Percentiles rank a stretch among this genome's conserved stretches.
These are phyloP conservation scores for Babesia sp. DNA, from an alignment of 169 alveolate species.

Conservation along the genomic window DNA sequence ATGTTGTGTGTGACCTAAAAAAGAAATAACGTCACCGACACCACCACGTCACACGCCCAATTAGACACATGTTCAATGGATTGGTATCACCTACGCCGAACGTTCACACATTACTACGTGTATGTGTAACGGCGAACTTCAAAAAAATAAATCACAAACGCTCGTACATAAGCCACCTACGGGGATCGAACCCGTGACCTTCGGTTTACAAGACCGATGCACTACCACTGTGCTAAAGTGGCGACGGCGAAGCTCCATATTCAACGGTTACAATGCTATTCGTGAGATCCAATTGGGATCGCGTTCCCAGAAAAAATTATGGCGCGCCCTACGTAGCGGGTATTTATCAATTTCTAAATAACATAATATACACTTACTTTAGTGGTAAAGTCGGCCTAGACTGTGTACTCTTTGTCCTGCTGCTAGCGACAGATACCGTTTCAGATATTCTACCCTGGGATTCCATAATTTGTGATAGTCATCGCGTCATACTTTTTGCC, in stretches of 20 bases:
- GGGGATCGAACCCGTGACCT: conserved; percentile 92
- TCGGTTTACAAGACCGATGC: conserved; percentile 90
- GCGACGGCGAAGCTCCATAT: conserved; percentile 41
- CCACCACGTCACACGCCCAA: background rate
- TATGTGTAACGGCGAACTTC: background rate
- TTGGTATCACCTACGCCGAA: too few relatives aligned
- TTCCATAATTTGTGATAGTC: background rate
- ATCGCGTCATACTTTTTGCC: too few relatives aligned
- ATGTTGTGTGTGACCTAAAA: background rate
- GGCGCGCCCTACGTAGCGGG: background rate
- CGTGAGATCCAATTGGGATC: background rate
- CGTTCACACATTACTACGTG: background rate
- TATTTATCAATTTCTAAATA: background rate
- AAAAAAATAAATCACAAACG: background rate
- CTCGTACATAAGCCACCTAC: conserved; percentile 80
- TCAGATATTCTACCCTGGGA: background rate
- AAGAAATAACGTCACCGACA: background rate
- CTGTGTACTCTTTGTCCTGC: background rate
- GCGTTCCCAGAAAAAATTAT: background rate
- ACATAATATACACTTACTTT: background rate
- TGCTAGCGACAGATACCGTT: background rate
- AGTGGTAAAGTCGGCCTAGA: background rate
- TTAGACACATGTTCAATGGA: too few relatives aligned
- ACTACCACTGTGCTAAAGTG: conserved; percentile 90
- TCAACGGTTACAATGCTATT: background rate